Base-by-base conservation (phyloP, 352 stramenopile species). In the Aphanomyces cochlioides region DNA sequence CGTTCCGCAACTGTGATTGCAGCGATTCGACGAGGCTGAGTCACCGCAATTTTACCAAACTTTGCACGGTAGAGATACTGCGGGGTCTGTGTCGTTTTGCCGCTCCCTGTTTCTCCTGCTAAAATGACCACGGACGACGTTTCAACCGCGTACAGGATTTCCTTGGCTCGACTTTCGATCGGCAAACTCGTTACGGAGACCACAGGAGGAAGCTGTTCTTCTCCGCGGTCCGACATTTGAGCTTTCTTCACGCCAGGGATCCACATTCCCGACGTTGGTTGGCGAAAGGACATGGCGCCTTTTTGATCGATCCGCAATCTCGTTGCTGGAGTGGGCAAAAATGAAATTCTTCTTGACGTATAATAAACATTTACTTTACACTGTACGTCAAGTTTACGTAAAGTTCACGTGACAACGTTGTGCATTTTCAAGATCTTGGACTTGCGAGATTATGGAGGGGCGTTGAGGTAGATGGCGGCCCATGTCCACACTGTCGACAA, bases 1-100 rank as follows among this genome's bases (percentile, higher is more conserved):
- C 98, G 96, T 66, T 97, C 88, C 1, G 98, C 97, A 47, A 99
- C 97, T 58, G 89, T 98, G 85, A 99, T 99, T 34, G 96, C 97
- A 40, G 98, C 98, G 10, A 99, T 94, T 38, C 98, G 90, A 12
- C 98, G 85, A 19, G 87, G 87, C 79, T 99, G 95, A 63, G 84
- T 96, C 77, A 95, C 98, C 8, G 94, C 96, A 41, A 93, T 87
- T 54, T 83, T 69, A 28, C 80, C 73, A 45, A 67, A 72, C 21
- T 56, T 67, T 41, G 66, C 64, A 12, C 54, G 48, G 19, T 66
- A 59, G 37, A 98, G 74, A 65, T 94, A 98, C 76, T 98, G 94
- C 1, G 94, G 92, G 17, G 97, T 92, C 78, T 98, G 92, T 15
- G 91, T 98, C 17, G 92, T 98, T 72, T 98, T 98, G 43, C 90